Evolutionary conservation across 176 grass and related monocot genomes (phyloP), one percentile per base, ranked within the genome.

Genomic region (Bothriochloa decipiens): DNA sequence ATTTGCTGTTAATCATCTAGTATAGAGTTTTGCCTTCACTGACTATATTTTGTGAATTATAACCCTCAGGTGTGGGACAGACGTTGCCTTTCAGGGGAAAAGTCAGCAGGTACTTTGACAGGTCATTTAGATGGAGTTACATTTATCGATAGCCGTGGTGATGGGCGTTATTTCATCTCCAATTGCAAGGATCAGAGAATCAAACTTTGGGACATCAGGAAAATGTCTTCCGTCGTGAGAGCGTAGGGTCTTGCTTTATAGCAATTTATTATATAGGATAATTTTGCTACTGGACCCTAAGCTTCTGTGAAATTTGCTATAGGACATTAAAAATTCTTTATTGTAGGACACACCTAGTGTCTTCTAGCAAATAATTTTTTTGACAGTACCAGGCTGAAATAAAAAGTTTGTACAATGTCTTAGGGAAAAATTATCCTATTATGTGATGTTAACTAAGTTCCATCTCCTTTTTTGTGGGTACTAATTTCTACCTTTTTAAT

Each of bases 131-230:
- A 95, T 69, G 96, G 96, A 57, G 90, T 98, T 77, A 98, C 96
- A 79, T 95, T 87, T 87, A 95, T 98, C 53, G 96, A 98, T 88
- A 95, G 96, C 79, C 89, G 92, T 65, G 87, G 93, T 1, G 93
- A 98, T 64, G 96, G 96, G 10, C 87, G 81, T 70, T 98, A 98
- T 88, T 85, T 98, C 52, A 93, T 98, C 70, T 98, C 96, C 47
- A 98, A 98, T 57, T 80, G 96, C 83, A 98, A 95, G 89, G 96
- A 98, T 88, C 96, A 98, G 77, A 90, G 91, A 69, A 95, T 91
- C 55, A 98, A 98, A 82, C 93, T 98, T 84, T 98, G 96, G 96
- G 96, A 98, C 43, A 79, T 93, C n/a, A 91, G 96, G 72, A 98
- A 84, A 80, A 98, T 98, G 93, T 93, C 96, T 4, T 84, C 91